phyloP scores from a whole-genome alignment of 768 basidiomycete genomes.

The Hericium alpestre region DNA sequence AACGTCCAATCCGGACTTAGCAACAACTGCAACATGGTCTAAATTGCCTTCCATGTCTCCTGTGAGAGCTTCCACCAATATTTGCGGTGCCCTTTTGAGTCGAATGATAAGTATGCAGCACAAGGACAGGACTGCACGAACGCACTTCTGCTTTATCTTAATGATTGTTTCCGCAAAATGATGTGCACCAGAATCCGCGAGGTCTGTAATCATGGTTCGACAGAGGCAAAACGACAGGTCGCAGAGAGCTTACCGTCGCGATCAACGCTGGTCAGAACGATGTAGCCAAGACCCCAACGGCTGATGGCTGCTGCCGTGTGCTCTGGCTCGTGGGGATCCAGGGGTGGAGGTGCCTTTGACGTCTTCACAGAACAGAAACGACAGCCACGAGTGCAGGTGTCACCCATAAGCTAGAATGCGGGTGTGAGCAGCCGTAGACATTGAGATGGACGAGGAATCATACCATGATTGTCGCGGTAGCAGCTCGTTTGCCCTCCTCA shows the following conservation, averaged over 20 bases:
- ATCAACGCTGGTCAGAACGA: slow-evolving; percentile 93
- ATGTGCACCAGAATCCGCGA: slow-evolving; percentile 81
- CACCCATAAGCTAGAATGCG: slow-evolving; percentile 79
- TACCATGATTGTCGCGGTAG: slow-evolving; percentile 99
- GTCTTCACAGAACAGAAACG: slow-evolving; percentile 98
- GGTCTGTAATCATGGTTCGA: slow-evolving; percentile 41
- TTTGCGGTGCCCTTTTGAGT: slow-evolving; percentile 70
- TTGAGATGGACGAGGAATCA: slow-evolving; percentile 9
- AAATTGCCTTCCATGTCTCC: slow-evolving; percentile 84
- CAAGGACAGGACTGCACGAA: background rate
- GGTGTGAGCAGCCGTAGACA: background rate
- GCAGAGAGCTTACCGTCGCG: slow-evolving; percentile 64
- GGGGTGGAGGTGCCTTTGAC: slow-evolving; percentile 72
- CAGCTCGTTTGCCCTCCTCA: slow-evolving; percentile 65
- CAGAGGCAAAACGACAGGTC: background rate
- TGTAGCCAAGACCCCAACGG: slow-evolving; percentile 96
- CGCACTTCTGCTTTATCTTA: slow-evolving; percentile 91
- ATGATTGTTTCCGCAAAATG: slow-evolving; percentile 94
- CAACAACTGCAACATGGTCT: slow-evolving; percentile 69
- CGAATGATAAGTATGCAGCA: background rate
- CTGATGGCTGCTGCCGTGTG: slow-evolving; percentile 97
- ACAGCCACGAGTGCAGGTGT: slow-evolving; percentile 96
- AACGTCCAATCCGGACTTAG: slow-evolving; percentile 89
- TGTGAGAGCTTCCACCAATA: slow-evolving; percentile 92
- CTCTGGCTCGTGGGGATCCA: slow-evolving; percentile 96